These are phyloP conservation scores for Vanrija sp. DNA, from an alignment of 1,284 basidiomycete species.

Conservation along the genomic window DNA sequence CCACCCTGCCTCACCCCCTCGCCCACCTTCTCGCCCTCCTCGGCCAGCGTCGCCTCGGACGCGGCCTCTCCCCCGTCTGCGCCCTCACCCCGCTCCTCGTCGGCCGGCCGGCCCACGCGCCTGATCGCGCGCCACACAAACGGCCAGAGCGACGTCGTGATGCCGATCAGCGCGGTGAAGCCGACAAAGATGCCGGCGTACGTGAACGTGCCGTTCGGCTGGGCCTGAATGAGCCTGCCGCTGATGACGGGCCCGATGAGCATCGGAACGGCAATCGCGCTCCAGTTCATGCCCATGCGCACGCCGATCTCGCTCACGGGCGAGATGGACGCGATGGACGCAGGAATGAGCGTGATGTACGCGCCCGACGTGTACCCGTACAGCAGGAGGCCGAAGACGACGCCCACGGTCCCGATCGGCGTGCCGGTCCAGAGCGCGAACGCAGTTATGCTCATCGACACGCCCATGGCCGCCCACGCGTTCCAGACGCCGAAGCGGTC, in stretches of 20 bases:
- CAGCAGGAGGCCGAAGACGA: slow-evolving; percentile 45
- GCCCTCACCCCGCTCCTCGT: too few relatives aligned
- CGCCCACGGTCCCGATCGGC: neutral
- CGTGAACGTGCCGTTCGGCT: slow-evolving; percentile 14
- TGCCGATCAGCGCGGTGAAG: too few relatives aligned
- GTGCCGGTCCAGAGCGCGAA: slow-evolving; percentile 22
- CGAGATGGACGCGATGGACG: slow-evolving; percentile 36
- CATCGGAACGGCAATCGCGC: slow-evolving; percentile 25
- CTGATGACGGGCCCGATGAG: slow-evolving; percentile 39
- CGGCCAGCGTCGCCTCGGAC: too few relatives aligned
- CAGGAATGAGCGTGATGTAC: slow-evolving; percentile 40
- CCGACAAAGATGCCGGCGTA: slow-evolving; percentile 35
- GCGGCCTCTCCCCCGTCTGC: too few relatives aligned
- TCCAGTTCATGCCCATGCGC: slow-evolving; percentile 45
- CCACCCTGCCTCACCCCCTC: too few relatives aligned
- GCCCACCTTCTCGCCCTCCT: too few relatives aligned
- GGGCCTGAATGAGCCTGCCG: slow-evolving; percentile 5
- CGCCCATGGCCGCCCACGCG: slow-evolving; percentile 14
- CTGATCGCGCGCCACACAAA: too few relatives aligned
- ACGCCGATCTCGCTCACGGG: slow-evolving; percentile 44
- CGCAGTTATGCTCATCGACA: slow-evolving; percentile 12
- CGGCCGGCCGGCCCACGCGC: too few relatives aligned
- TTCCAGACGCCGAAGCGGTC: slow-evolving; percentile 22
- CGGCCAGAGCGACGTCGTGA: too few relatives aligned
- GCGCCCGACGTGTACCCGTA: slow-evolving; percentile 39